Conservation (phyloP, 768 basidiomycete species). For the Collybia mongolica region DNA sequence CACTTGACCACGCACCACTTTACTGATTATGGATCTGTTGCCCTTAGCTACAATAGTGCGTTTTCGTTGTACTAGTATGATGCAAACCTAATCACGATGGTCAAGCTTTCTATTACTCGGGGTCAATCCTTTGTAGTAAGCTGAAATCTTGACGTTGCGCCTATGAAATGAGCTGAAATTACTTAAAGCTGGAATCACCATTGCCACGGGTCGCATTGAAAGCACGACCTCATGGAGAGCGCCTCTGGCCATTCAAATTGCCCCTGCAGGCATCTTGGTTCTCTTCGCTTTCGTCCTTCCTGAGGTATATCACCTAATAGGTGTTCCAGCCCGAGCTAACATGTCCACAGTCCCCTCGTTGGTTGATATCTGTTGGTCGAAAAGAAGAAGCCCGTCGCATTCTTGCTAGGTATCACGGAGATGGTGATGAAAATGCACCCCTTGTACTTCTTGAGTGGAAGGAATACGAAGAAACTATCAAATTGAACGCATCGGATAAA, state of each 20-base stretch:
- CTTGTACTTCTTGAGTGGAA: conserved; percentile 50
- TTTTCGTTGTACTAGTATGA: conserved; percentile 13
- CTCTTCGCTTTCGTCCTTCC: conserved; percentile 33
- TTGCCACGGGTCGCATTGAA: conserved; percentile 35
- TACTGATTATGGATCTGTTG: neutral
- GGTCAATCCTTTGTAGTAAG: conserved; percentile 42
- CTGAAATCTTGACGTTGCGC: neutral
- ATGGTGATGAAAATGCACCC: conserved; percentile 46
- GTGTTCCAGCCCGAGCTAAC: neutral
- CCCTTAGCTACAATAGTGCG: conserved; percentile 32
- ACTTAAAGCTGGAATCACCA: conserved; percentile 37
- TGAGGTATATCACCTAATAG: conserved; percentile 23
- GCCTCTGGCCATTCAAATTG: conserved; percentile 52
- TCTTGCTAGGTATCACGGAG: conserved; percentile 52
- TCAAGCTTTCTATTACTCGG: conserved; percentile 44
- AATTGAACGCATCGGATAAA: conserved; percentile 53
- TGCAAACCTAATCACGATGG: neutral
- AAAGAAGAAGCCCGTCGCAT: conserved; percentile 47
- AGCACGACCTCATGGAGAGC: conserved; percentile 43
- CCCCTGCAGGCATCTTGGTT: conserved; percentile 38
- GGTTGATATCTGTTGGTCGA: conserved; percentile 49
- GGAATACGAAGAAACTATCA: conserved; percentile 50
- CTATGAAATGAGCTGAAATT: neutral
- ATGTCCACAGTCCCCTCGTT: conserved; percentile 46
- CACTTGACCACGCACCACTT: no score